phyloP scores from a whole-genome alignment of 176 grass and related monocot genomes.

The Chloris gayana region DNA sequence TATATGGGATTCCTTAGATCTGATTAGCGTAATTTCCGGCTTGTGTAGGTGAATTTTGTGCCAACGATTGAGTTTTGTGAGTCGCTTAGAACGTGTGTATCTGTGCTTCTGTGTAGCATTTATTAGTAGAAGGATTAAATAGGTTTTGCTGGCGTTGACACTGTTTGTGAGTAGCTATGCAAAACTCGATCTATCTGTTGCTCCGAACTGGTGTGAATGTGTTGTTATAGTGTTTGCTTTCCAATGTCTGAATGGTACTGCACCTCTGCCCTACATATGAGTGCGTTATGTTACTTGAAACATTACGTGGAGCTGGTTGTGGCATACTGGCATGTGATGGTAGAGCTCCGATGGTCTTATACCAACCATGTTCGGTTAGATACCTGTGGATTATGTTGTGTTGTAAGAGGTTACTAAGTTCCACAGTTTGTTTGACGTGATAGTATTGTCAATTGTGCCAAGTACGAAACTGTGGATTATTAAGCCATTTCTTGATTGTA shows the following conservation, averaged over 20 bases:
- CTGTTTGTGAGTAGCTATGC: background rate
- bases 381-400: background rate
- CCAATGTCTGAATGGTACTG: background rate
- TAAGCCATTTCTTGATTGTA: background rate
- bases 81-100: background rate
- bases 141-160: background rate
- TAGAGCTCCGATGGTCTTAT: background rate
- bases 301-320: background rate
- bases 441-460: background rate
- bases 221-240: background rate
- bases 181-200: background rate
- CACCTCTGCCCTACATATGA: background rate
- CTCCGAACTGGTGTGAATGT: background rate
- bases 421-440: background rate
- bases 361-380: background rate
- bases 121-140: background rate
- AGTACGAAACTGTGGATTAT: background rate
- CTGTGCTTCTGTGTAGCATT: background rate
- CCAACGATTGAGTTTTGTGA: background rate
- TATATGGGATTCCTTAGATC: constrained; percentile 26
- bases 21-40: constrained; percentile 8
- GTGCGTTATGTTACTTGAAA: constrained; percentile 4
- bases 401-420: background rate
- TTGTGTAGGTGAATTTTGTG: background rate
- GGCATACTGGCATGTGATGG: background rate